Conservation (phyloP, 208 protist genomes). For the Dictyostelium gargantuum region DNA sequence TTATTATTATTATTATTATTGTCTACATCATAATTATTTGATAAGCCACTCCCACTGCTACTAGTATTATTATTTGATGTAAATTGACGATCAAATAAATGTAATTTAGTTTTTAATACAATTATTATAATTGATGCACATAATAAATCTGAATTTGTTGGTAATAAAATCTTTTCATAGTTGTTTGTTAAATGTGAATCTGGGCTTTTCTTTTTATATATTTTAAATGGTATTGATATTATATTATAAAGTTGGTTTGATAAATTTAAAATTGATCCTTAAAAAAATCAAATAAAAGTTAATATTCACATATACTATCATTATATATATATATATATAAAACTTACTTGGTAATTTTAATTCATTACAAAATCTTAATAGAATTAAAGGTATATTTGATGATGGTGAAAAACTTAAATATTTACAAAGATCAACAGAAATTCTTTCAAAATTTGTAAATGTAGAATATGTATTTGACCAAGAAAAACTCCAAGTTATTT, state of each 20-base stretch:
- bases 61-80: not conserved
- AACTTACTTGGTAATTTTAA: constrained; percentile 46
- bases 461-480: not conserved
- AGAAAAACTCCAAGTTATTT: not conserved
- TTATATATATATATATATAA: too few species aligned
- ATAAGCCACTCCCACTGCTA: too few species aligned
- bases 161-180: not conserved
- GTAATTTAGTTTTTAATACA: not conserved
- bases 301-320: too few species aligned
- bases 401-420: constrained; percentile 3
- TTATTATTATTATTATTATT: not conserved
- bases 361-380: constrained; percentile 45
- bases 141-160: not conserved
- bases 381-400: constrained; percentile 12
- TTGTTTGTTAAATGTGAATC: not conserved
- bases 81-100: not conserved
- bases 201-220: not conserved
- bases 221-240: not conserved
- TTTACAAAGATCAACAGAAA: not conserved
- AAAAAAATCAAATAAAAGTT: not conserved
- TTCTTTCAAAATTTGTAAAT: not conserved
- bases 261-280: not conserved
- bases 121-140: not conserved
- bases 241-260: not conserved
- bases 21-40: not conserved